Percentiles rank a stretch among this genome's conserved stretches.
phyloP scores from a whole-genome alignment of 2,329 filamentous ascomycete genomes.

The Dothideomycetidae sp. region DNA sequence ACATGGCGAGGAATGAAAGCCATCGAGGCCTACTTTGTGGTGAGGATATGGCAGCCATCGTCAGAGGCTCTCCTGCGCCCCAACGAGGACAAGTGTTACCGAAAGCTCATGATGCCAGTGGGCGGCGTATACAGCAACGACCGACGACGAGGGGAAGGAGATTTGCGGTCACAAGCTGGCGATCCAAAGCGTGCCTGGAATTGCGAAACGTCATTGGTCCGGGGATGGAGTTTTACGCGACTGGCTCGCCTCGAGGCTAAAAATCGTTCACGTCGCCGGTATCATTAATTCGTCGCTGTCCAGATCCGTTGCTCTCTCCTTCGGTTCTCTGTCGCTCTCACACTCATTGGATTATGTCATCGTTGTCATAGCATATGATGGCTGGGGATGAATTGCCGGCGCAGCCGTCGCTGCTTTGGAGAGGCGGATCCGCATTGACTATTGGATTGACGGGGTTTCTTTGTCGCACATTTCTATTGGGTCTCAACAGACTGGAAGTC shows the following conservation, averaged over 20 bases:
- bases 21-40: not conserved
- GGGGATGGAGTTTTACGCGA: too few species aligned
- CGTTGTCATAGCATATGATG: constrained; percentile 18
- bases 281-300: constrained; percentile 16
- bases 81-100: not conserved
- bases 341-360: constrained; percentile 8
- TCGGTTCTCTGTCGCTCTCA: not conserved
- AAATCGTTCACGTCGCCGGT: constrained; percentile 7
- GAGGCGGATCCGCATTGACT: constrained; percentile 54
- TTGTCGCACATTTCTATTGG: constrained; percentile 60
- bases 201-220: constrained; percentile 8
- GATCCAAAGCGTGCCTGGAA: constrained; percentile 8
- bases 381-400: constrained; percentile 30
- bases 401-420: constrained; percentile 53
- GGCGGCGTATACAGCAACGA: too few species aligned
- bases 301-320: not conserved
- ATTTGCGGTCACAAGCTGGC: too few species aligned
- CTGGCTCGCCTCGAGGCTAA: too few species aligned
- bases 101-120: not conserved
- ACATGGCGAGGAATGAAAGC: constrained; percentile 57
- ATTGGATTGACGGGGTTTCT: constrained; percentile 61
- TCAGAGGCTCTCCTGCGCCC: constrained; percentile 7
- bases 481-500: constrained; percentile 60
- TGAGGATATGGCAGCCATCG: not conserved
- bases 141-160: too few species aligned